A percentile compares a stretch with the other conserved stretches of the same genome.
These are phyloP conservation scores for Cantharellus anzutake DNA, from an alignment of 768 basidiomycete species.

Conservation along the genomic window DNA sequence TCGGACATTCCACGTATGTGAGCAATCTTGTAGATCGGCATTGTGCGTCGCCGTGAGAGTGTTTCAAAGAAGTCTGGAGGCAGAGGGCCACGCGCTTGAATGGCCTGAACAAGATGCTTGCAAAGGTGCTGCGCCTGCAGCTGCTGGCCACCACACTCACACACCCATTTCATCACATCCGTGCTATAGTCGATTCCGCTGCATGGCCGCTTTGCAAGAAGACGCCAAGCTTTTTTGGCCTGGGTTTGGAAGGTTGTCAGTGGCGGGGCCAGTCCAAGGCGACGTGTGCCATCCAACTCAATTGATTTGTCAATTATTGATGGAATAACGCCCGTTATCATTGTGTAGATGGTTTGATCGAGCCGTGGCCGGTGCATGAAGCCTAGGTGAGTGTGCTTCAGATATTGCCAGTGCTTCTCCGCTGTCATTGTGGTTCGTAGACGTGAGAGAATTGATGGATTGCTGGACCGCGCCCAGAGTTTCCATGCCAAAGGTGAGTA, in stretches of 20 bases:
- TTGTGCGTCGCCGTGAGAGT: background rate
- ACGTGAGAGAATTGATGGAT: constrained; percentile 11
- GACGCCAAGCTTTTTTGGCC: background rate
- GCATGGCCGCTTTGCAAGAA: background rate
- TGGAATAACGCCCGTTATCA: background rate
- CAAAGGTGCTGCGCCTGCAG: background rate
- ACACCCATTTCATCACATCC: background rate
- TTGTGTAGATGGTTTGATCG: constrained; percentile 13
- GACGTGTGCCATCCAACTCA: background rate
- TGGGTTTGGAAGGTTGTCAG: background rate
- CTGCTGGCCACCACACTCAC: background rate
- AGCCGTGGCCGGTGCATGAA: constrained; percentile 14
- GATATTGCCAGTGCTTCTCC: constrained; percentile 18
- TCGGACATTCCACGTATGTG: background rate
- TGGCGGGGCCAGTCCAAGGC: background rate
- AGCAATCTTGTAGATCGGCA: background rate
- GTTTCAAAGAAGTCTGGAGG: background rate
- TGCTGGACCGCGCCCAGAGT: constrained; percentile 18
- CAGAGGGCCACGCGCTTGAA: background rate
- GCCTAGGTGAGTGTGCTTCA: constrained; percentile 18
- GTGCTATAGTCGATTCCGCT: background rate
- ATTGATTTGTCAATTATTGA: background rate
- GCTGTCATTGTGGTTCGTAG: constrained; percentile 17
- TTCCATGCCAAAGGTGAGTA: constrained; percentile 17
- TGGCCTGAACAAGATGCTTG: background rate